These are phyloP conservation scores for Exophiala lecanii-corni DNA, from an alignment of 2,329 filamentous ascomycete genomes.

Conservation along the genomic window DNA sequence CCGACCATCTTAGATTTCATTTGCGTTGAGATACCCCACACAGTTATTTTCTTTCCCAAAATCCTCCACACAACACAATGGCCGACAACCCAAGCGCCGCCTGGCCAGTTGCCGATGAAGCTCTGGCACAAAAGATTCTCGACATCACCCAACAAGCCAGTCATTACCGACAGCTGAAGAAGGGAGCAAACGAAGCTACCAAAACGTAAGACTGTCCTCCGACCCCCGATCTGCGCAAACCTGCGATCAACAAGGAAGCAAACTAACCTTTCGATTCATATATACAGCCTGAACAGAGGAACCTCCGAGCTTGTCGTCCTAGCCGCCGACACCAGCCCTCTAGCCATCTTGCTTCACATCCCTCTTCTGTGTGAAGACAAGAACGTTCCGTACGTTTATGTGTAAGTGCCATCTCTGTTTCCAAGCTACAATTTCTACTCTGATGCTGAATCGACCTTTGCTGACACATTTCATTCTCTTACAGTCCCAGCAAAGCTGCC, in stretches of 20 bases:
- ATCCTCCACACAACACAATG: slow-evolving; percentile 9
- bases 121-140: slow-evolving; percentile 74
- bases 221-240: neutral
- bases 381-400: slow-evolving; percentile 51
- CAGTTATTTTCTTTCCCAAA: neutral
- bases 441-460: no score
- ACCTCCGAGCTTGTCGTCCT: slow-evolving; percentile 85
- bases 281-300: slow-evolving; percentile 73
- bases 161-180: slow-evolving; percentile 66
- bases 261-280: no score
- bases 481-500: slow-evolving; percentile 72
- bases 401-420: slow-evolving; percentile 36
- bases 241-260: no score
- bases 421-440: no score
- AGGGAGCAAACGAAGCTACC: slow-evolving; percentile 72
- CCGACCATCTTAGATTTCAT: slow-evolving; percentile 1
- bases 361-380: slow-evolving; percentile 79
- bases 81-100: slow-evolving; percentile 32
- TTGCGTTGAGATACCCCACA: slow-evolving; percentile 4
- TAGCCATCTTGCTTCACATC: slow-evolving; percentile 84
- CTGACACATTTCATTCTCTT: slow-evolving; percentile 29
- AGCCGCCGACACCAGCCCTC: slow-evolving; percentile 79
- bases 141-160: slow-evolving; percentile 71
- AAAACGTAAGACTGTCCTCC: neutral
- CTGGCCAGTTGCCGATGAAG: slow-evolving; percentile 68